Evolutionary conservation across 805 yeast species (phyloP).

Genomic region (Priceomyces fermenticarens): DNA sequence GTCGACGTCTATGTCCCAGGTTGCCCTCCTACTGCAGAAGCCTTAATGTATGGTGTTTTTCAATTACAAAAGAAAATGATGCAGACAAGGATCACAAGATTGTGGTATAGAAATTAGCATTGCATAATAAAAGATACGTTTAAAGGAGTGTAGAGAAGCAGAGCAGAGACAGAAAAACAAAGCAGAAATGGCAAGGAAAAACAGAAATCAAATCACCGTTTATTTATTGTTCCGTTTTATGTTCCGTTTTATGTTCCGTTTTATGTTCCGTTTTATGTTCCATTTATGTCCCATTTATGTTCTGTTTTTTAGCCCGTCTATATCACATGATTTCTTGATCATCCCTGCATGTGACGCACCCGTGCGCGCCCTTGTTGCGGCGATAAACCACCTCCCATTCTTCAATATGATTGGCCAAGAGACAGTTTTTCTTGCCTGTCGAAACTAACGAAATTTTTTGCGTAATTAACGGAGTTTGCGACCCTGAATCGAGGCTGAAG

Average conservation of each 20-base stretch:
- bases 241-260: too few species aligned
- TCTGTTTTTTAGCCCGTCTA: too few species aligned
- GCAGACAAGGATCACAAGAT: slow-evolving; percentile 72
- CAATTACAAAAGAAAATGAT: slow-evolving; percentile 89
- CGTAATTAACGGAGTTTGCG: slow-evolving; percentile 5
- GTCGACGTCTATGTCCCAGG: slow-evolving; percentile 92
- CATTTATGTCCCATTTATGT: too few species aligned
- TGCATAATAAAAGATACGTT: slow-evolving; percentile 2
- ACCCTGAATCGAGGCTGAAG: slow-evolving; percentile 1
- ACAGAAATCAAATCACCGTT: too few species aligned
- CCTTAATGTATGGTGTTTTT: slow-evolving; percentile 86
- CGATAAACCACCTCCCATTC: neutral
- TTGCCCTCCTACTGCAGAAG: slow-evolving; percentile 90
- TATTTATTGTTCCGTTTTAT: too few species aligned
- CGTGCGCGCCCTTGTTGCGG: neutral
- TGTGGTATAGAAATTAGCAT: slow-evolving; percentile 69
- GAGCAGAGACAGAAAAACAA: too few species aligned
- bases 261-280: too few species aligned
- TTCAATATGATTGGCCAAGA: slow-evolving; percentile 5
- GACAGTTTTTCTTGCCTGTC: neutral
- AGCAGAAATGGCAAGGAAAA: too few species aligned
- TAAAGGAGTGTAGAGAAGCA: neutral
- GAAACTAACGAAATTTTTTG: slow-evolving; percentile 2
- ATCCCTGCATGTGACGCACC: neutral
- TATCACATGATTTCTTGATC: too few species aligned